These are phyloP conservation scores for Fusarium tjaetaba DNA, from an alignment of 2,329 filamentous ascomycete species.

Conservation along the genomic window DNA sequence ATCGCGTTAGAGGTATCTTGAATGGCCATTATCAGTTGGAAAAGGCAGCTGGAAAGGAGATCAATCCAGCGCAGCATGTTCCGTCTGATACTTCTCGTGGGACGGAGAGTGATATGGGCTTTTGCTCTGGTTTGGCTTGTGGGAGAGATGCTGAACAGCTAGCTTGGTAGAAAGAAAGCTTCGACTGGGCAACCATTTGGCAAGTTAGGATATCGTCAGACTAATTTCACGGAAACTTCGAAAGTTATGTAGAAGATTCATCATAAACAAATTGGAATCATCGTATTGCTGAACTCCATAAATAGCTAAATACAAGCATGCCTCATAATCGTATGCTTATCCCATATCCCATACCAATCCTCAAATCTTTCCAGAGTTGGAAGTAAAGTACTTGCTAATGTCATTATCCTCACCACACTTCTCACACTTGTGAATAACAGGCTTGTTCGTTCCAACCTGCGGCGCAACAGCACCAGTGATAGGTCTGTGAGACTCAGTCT, in stretches of 20 bases:
- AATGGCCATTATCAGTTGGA: neutral
- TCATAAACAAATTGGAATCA: neutral
- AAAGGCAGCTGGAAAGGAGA: neutral
- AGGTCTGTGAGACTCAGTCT: neutral
- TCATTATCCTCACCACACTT: conserved; percentile 25
- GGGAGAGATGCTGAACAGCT: neutral
- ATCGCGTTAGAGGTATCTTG: neutral
- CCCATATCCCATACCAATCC: neutral
- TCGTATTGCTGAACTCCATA: neutral
- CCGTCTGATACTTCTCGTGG: neutral
- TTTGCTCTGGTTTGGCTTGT: neutral
- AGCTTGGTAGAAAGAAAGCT: no score
- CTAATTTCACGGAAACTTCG: no score
- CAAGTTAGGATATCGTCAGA: no score
- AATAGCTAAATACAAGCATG: neutral
- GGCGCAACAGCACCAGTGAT: neutral
- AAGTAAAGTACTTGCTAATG: conserved; percentile 16
- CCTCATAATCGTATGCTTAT: neutral
- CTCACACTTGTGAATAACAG: conserved; percentile 19
- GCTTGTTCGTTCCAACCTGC: neutral
- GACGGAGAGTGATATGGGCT: neutral
- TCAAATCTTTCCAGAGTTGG: neutral
- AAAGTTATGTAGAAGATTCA: no score
- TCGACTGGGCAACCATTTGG: no score
- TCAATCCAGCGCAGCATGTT: conserved; percentile 22